A percentile compares a stretch with the other conserved stretches of the same genome.
Evolutionary conservation across 176 grass and related monocot genomes (phyloP).

Genomic region (Hordeum vulgare): DNA sequence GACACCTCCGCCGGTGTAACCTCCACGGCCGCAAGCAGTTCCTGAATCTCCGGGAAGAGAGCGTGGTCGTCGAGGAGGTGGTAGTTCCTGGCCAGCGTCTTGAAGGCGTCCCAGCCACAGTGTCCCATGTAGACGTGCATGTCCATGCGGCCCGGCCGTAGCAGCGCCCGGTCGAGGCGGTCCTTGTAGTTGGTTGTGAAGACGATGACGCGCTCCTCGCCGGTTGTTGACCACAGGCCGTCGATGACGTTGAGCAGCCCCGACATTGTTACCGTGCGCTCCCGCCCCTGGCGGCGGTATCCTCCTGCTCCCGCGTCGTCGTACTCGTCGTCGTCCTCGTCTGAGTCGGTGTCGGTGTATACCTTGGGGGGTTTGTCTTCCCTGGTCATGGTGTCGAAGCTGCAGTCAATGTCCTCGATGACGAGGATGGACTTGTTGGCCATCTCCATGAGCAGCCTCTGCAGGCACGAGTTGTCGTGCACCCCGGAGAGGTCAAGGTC

Average conservation of each 20-base stretch:
- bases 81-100: conserved; percentile 28
- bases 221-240: conserved; percentile 34
- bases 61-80: conserved; percentile 21
- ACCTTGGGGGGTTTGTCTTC: not conserved
- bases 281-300: not conserved
- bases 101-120: conserved; percentile 39
- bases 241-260: conserved; percentile 33
- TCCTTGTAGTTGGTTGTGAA: conserved; percentile 90
- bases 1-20: conserved; percentile 23
- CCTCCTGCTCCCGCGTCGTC: not conserved
- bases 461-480: not conserved
- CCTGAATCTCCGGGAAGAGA: conserved; percentile 10
- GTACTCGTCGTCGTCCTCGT: not conserved
- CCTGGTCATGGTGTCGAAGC: not conserved
- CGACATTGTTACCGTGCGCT: not conserved
- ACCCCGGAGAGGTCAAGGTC: conserved; percentile 19
- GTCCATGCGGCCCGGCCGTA: conserved; percentile 73
- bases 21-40: not conserved
- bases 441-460: not conserved
- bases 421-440: not conserved
- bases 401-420: conserved; percentile 26
- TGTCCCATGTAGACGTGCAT: conserved; percentile 55
- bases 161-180: conserved; percentile 66
- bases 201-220: conserved; percentile 72
- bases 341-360: no score